Percentiles rank a stretch among this genome's conserved stretches.
phyloP scores from a whole-genome alignment of 495 filamentous ascomycete species.

The Tuber indicum region DNA sequence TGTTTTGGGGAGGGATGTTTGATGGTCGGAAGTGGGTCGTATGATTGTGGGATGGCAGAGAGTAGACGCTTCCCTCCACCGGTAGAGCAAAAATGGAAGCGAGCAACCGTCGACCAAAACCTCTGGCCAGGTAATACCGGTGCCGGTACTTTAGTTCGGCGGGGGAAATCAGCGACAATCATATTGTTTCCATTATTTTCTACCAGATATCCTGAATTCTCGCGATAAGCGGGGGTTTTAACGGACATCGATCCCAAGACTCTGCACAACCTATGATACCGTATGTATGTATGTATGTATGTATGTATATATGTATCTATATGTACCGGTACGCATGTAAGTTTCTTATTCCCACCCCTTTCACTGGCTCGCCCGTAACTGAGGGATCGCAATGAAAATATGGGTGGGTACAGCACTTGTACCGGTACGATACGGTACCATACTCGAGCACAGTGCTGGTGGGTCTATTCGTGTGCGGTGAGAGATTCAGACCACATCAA shows the following conservation, averaged over 20 bases:
- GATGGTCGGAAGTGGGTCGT: slow-evolving; percentile 23
- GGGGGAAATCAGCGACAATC: background rate
- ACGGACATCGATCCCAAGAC: background rate
- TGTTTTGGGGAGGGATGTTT: slow-evolving; percentile 21
- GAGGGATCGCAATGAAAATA: background rate
- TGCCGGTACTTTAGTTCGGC: background rate
- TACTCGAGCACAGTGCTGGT: too few species aligned
- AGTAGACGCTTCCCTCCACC: background rate
- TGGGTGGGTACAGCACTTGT: background rate
- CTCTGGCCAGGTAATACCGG: background rate
- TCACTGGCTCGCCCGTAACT: background rate
- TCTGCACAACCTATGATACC: background rate
- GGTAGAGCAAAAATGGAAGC: background rate
- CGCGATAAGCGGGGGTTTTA: background rate
- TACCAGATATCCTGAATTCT: background rate
- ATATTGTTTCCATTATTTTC: background rate
- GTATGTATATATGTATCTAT: too few species aligned
- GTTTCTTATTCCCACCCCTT: background rate
- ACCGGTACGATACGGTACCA: too few species aligned
- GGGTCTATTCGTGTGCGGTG: too few species aligned
- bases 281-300: too few species aligned
- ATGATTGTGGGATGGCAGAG: slow-evolving; percentile 23
- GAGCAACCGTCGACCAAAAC: background rate
- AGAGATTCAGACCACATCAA: background rate
- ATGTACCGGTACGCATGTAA: background rate